Evolutionary conservation across 2,329 filamentous ascomycete genomes (phyloP), one percentile per base, ranked within the genome.

Genomic region (Diaporthe ampelina): DNA sequence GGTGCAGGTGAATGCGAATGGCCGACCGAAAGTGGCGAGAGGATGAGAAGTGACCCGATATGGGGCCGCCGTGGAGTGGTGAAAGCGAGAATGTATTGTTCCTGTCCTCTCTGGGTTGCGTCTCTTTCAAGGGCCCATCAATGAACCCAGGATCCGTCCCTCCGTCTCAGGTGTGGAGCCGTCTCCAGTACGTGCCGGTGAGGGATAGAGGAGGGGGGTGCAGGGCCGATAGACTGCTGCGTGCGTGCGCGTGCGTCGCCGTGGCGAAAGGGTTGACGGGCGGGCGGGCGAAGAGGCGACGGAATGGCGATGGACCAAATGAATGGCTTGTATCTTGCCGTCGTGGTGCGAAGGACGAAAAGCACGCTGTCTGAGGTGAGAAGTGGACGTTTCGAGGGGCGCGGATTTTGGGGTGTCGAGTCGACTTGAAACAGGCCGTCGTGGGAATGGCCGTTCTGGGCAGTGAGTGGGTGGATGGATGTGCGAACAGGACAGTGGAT

Each of bases 371-470:
- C 61, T 71, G 74, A 74, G 54, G 68, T 72, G 45, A 74, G 72
- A 73, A 73, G 40, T 26, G 48, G 72, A 37, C 43, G 74, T 68
- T 72, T 72, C 71, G 72, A 71, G 72, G 72, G 48, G 43, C 65
- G 65, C 26, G 57, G 67, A 24, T 74, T 65, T 65, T 48, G 72
- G 72, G 61, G 72, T 65, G 67, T 72, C 26, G 74, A 72, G 59
- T 59, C 61, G 72, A 69, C 56, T 72, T 74, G 72, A 75, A 72
- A 74, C 74, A 75, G 74, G 74, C 72, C 72, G 68, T 68, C 68
- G 72, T 72, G 59, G 68, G 24, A 57, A 57, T 58, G 74, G 59
- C 68, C 74, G 45, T 59, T 70, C 57, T 72, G 57, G 70, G 70
- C 58, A 35, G 50, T 48, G 61, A 29, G 63, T 67, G 35, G 40